Evolutionary conservation across 768 basidiomycete genomes (phyloP).

Genomic region (Xerocomellus intermedius): DNA sequence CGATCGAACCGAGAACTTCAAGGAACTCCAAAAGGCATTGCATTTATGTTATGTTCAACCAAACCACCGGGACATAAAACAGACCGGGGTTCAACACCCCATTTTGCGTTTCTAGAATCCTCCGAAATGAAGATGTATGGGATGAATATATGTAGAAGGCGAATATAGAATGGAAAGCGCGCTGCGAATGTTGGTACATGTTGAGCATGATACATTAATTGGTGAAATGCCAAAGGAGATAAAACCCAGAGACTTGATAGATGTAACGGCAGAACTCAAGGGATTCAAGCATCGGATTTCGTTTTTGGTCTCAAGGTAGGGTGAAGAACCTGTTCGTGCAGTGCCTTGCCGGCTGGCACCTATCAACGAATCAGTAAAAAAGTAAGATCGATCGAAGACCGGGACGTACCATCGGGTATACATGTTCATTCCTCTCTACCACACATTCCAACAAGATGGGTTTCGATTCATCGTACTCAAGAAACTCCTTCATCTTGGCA

Average conservation of each 20-base stretch:
- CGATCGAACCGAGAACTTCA: background rate
- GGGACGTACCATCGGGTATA: conserved; percentile 79
- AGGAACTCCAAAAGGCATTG: background rate
- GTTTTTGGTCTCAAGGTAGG: conserved; percentile 42
- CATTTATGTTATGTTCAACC: conserved; percentile 5
- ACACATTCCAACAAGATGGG: conserved; percentile 91
- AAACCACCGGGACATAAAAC: conserved; percentile 3
- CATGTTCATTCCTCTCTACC: conserved; percentile 82
- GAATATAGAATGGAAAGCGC: background rate
- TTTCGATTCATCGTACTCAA: conserved; percentile 85
- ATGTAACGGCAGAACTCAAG: background rate
- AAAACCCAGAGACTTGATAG: background rate
- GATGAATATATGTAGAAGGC: conserved; percentile 1
- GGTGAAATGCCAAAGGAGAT: conserved; percentile 4
- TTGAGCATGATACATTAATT: conserved; percentile 20
- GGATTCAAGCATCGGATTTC: conserved; percentile 24
- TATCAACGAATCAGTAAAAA: conserved; percentile 25
- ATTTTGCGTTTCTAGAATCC: conserved; percentile 16
- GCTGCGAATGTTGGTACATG: conserved; percentile 26
- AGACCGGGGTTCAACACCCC: conserved; percentile 22
- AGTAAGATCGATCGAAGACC: background rate
- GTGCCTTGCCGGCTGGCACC: conserved; percentile 91
- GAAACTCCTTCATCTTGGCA: conserved; percentile 96
- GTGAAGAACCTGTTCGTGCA: conserved; percentile 89
- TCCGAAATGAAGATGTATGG: conserved; percentile 1